These are phyloP conservation scores for Pelargonium exstipulatum DNA, from an alignment of 441 rosid species.

Conservation along the genomic window DNA sequence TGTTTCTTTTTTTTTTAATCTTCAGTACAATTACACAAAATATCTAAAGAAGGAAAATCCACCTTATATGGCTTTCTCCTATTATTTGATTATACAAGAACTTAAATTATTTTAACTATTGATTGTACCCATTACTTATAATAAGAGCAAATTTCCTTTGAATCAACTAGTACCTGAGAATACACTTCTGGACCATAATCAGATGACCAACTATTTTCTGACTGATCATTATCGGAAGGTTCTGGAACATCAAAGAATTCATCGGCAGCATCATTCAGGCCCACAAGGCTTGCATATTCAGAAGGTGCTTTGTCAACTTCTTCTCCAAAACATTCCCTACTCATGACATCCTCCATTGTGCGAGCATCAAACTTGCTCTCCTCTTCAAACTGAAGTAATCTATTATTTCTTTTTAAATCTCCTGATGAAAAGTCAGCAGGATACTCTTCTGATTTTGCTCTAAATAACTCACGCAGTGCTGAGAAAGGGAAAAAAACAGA, in stretches of 20 bases:
- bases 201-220: conserved; percentile 62
- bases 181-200: conserved; percentile 55
- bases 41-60: neutral
- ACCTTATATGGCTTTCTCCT: conserved; percentile 3
- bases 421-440: conserved; percentile 63
- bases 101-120: conserved; percentile 5
- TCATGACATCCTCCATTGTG: conserved; percentile 35
- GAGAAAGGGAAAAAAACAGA: conserved; percentile 26
- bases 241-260: conserved; percentile 93
- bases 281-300: conserved; percentile 74
- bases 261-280: conserved; percentile 74
- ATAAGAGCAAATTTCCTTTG: conserved; percentile 12
- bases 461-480: conserved; percentile 80
- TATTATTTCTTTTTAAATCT: conserved; percentile 47
- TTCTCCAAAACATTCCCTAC: conserved; percentile 39
- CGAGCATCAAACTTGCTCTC: conserved; percentile 29
- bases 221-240: conserved; percentile 56
- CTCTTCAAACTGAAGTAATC: conserved; percentile 40
- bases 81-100: neutral
- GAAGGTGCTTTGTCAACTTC: conserved; percentile 61
- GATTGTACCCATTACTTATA: conserved; percentile 11
- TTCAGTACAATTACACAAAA: neutral
- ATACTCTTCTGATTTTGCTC: conserved; percentile 57
- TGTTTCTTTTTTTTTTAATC: neutral
- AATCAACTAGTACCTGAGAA: conserved; percentile 49